Percentiles rank a stretch among this genome's conserved stretches.
Conservation (phyloP, 768 basidiomycete genomes). For the Calocera viscosa region DNA sequence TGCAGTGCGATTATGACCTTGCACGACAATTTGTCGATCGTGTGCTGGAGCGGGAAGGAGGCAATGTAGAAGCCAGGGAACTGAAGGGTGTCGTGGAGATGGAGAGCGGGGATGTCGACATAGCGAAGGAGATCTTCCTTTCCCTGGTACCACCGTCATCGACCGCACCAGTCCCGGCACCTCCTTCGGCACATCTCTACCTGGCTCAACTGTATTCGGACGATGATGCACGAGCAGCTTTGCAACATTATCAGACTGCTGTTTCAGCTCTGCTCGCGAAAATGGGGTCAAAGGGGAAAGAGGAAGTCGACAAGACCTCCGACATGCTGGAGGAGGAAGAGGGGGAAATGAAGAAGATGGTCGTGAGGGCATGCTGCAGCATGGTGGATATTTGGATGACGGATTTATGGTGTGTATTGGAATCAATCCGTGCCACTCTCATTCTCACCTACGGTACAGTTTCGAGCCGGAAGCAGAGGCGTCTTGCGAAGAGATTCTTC, state of each 20-base stretch:
- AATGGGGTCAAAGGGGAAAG: constrained; percentile 51
- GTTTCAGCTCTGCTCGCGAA: constrained; percentile 54
- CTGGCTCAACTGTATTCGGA: constrained; percentile 68
- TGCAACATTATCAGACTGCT: constrained; percentile 69
- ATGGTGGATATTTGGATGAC: constrained; percentile 98
- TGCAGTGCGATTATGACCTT: constrained; percentile 75
- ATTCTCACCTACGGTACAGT: constrained; percentile 30
- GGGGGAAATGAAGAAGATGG: constrained; percentile 48
- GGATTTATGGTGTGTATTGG: constrained; percentile 60
- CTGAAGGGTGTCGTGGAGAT: constrained; percentile 67
- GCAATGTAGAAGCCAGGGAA: constrained; percentile 59
- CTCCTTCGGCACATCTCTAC: constrained; percentile 72
- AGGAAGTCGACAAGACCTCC: background rate
- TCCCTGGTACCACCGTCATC: constrained; percentile 49
- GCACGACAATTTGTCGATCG: constrained; percentile 60
- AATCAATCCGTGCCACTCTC: background rate
- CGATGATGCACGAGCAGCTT: constrained; percentile 57
- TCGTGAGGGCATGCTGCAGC: constrained; percentile 66
- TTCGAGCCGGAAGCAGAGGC: constrained; percentile 70
- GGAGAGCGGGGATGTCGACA: constrained; percentile 64
- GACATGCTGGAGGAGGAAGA: constrained; percentile 34
- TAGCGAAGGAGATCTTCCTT: constrained; percentile 59
- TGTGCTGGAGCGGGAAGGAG: constrained; percentile 49
- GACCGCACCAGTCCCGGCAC: constrained; percentile 45
- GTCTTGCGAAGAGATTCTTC: constrained; percentile 66